Conservation (phyloP, 2,329 filamentous ascomycete genomes). For the Colletotrichum cuscutae region DNA sequence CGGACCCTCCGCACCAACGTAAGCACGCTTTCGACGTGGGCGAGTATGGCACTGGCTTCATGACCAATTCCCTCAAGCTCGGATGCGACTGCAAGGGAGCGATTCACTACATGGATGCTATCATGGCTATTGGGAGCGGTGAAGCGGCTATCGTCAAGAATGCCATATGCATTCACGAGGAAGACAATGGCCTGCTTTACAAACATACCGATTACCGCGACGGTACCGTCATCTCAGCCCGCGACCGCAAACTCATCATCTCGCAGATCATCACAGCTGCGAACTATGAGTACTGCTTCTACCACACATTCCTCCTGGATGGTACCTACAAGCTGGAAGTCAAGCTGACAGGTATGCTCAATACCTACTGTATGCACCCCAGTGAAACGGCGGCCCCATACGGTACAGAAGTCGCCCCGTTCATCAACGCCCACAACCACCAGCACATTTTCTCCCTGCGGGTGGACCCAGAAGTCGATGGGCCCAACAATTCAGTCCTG, state of each 20-base stretch:
- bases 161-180: constrained; percentile 81
- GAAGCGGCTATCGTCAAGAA: constrained; percentile 78
- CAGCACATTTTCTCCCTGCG: constrained; percentile 64
- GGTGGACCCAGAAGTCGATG: not conserved
- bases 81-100: constrained; percentile 77
- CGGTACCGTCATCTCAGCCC: constrained; percentile 74
- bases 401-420: constrained; percentile 62
- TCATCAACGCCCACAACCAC: constrained; percentile 65
- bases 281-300: constrained; percentile 77
- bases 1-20: constrained; percentile 9
- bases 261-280: constrained; percentile 79
- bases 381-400: constrained; percentile 48
- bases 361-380: constrained; percentile 52
- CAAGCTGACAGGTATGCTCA: constrained; percentile 62
- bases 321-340: constrained; percentile 73
- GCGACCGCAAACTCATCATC: constrained; percentile 77
- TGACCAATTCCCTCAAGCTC: constrained; percentile 71
- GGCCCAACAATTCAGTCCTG: not conserved
- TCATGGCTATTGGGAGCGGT: constrained; percentile 76
- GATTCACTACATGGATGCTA: constrained; percentile 64
- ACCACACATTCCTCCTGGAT: constrained; percentile 55
- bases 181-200: constrained; percentile 79
- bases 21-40: constrained; percentile 21
- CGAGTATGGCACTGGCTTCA: constrained; percentile 39
- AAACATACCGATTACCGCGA: constrained; percentile 83